These are phyloP conservation scores for Gossypium mustelinum DNA, from an alignment of 345 rosid genomes.

Conservation along the genomic window DNA sequence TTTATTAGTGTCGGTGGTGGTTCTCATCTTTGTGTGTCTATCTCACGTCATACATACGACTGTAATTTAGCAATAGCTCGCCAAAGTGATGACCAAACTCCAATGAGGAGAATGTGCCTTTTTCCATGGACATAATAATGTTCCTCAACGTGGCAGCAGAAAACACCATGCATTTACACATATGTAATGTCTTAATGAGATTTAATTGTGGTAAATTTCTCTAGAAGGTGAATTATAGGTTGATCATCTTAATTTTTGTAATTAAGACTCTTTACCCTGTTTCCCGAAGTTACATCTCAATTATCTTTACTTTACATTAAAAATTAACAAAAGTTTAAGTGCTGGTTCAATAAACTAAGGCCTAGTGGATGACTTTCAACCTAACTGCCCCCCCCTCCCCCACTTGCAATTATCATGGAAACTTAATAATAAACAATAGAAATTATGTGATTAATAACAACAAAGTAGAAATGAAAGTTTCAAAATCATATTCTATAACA, in stretches of 20 bases:
- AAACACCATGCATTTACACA: neutral
- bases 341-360: neutral
- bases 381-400: conserved; percentile 15
- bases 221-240: neutral
- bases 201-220: neutral
- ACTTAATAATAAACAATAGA: conserved; percentile 11
- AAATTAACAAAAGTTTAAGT: neutral
- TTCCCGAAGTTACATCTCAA: neutral
- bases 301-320: neutral
- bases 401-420: conserved; percentile 10
- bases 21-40: neutral
- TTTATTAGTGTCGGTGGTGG: neutral
- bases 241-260: neutral
- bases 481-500: neutral
- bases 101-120: neutral
- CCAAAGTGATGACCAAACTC: neutral
- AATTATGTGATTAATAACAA: neutral
- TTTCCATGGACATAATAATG: neutral
- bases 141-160: neutral
- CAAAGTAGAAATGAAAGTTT: neutral
- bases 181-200: too few relatives aligned
- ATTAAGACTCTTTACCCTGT: neutral
- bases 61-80: neutral
- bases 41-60: neutral
- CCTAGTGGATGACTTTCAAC: conserved; percentile 20